These are phyloP conservation scores for Paxillus ammoniavirescens DNA, from an alignment of 768 basidiomycete species.

Conservation along the genomic window DNA sequence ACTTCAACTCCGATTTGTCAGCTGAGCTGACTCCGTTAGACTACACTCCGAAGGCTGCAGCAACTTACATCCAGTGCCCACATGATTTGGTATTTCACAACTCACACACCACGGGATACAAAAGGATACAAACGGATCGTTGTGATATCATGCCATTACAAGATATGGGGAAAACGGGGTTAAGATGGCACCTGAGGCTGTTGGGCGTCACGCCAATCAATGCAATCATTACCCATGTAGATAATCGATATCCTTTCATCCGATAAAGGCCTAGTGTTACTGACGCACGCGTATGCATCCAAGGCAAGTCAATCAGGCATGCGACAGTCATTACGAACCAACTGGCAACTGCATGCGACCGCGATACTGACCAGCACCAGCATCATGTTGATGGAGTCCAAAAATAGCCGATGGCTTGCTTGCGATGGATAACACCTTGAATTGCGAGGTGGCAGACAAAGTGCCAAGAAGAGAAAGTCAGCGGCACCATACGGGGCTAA, in stretches of 20 bases:
- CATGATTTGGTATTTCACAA: not conserved
- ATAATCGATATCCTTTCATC: not conserved
- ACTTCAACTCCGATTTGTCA: too few species aligned
- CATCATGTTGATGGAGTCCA: not conserved
- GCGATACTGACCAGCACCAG: too few species aligned
- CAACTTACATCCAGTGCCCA: not conserved
- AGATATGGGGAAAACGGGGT: not conserved
- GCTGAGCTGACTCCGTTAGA: too few species aligned
- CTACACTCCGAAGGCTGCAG: not conserved
- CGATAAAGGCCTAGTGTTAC: not conserved
- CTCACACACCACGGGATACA: too few species aligned
- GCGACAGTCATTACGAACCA: not conserved
- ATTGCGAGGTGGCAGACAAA: not conserved
- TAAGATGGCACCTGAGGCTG: not conserved
- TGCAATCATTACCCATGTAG: too few species aligned
- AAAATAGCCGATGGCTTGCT: not conserved
- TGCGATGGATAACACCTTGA: not conserved
- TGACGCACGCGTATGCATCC: not conserved
- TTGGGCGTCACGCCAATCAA: not conserved
- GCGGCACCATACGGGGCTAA: not conserved
- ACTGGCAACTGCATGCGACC: not conserved
- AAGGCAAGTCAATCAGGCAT: slow-evolving; percentile 1
- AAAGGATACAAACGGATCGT: too few species aligned
- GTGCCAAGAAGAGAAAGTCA: not conserved
- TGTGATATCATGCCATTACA: too few species aligned